Evolutionary conservation across 176 grass and related monocot genomes (phyloP), one percentile per base, ranked within the genome.

Genomic region (Hsuehochloa calcarea): DNA sequence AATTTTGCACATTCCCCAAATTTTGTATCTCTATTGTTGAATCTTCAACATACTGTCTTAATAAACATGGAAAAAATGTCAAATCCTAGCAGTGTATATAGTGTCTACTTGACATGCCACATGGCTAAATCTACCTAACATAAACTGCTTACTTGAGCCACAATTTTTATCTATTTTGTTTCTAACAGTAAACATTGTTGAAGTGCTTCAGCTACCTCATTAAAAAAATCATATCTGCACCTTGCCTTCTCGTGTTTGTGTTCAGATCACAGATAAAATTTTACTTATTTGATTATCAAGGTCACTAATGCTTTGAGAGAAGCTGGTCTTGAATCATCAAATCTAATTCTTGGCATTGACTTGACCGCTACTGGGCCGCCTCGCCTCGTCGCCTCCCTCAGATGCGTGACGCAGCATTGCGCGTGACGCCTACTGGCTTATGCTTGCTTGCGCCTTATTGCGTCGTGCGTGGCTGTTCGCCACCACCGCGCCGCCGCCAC

Each of bases 321-420:
- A 84, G 87, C 96, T 83, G 96, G 96, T 65, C 96, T 98, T 35
- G 93, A 94, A 78, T 98, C 96, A 23, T 95, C 96, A 68, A 98
- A 98, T 86, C 85, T 98, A 25, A 89, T 98, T 80, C 90, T 98
- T 65, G 96, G 91, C 54, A 90, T 98, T 67, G 96, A 98, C 86
- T 98, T 98, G 69, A 98, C 96, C 8, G n/a, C n/a, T n/a, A n/a
- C n/a, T n/a, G n/a, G n/a, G n/a, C n/a, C n/a, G n/a, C n/a, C n/a
- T n/a, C n/a, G n/a, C n/a, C n/a, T n/a, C n/a, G n/a, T n/a, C n/a
- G n/a, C n/a, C n/a, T n/a, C n/a, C n/a, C n/a, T n/a, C n/a, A n/a
- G n/a, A n/a, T n/a, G n/a, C n/a, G n/a, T n/a, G n/a, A n/a, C n/a
- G n/a, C n/a, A n/a, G n/a, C n/a, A n/a, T n/a, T n/a, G n/a, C n/a